Evolutionary conservation across 371 early-diverging fungal genomes (phyloP).

Genomic region (Basidiobolus meristosporus): DNA sequence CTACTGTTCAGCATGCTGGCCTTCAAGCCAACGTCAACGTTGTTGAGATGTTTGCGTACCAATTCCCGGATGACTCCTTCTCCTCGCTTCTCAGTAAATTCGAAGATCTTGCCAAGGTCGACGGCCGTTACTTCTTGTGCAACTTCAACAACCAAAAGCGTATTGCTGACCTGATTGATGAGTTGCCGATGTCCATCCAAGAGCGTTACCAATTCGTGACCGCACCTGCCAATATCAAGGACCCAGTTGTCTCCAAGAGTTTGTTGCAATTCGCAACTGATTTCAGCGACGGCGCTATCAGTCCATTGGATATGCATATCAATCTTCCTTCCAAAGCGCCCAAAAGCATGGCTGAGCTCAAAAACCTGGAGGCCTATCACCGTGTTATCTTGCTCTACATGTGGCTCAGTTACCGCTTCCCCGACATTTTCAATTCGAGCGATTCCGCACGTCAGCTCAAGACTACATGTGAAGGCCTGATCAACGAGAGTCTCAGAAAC

Average conservation of each 20-base stretch:
- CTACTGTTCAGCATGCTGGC: slow-evolving; percentile 34
- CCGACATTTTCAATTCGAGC: slow-evolving; percentile 1
- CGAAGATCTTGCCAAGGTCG: slow-evolving; percentile 40
- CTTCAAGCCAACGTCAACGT: slow-evolving; percentile 62
- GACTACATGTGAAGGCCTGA: slow-evolving; percentile 1
- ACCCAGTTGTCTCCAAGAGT: slow-evolving; percentile 6
- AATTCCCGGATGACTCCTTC: slow-evolving; percentile 40
- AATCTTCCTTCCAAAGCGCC: slow-evolving; percentile 18
- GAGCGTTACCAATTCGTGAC: slow-evolving; percentile 44
- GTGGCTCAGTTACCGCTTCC: slow-evolving; percentile 35
- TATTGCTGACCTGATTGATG: slow-evolving; percentile 43
- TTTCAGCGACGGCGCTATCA: slow-evolving; percentile 12
- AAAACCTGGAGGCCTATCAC: slow-evolving; percentile 43
- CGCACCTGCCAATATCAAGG: slow-evolving; percentile 34
- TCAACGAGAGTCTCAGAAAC: slow-evolving; percentile 4
- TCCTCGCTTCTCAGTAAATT: slow-evolving; percentile 36
- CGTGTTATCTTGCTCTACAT: slow-evolving; percentile 61
- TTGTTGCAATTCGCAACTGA: slow-evolving; percentile 15
- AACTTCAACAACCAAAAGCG: slow-evolving; percentile 26
- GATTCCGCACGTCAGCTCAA: slow-evolving; percentile 3
- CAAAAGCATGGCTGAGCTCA: slow-evolving; percentile 12
- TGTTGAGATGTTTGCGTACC: slow-evolving; percentile 54
- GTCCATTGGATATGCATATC: slow-evolving; percentile 23
- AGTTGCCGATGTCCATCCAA: slow-evolving; percentile 25
- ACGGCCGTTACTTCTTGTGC: slow-evolving; percentile 57